Percentiles rank a stretch among this genome's conserved stretches.
These are phyloP conservation scores for Pestalotiopsis sp. DNA, from an alignment of 2,329 filamentous ascomycete species.

Conservation along the genomic window DNA sequence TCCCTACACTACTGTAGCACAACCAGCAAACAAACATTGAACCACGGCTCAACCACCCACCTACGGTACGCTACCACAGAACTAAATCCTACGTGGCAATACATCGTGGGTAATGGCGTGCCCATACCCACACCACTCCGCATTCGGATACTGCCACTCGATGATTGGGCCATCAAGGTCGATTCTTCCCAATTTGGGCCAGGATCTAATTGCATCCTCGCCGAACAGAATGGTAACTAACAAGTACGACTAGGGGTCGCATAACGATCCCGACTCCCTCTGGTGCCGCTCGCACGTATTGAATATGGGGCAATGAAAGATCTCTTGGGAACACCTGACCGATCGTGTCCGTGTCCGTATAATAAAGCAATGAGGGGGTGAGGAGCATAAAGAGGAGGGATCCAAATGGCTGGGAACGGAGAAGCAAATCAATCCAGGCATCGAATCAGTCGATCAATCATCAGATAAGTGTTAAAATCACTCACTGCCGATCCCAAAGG, in stretches of 20 bases:
- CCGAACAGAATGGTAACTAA: background rate
- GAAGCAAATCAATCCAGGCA: background rate
- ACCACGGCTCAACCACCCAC: too few relatives aligned
- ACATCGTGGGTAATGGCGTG: background rate
- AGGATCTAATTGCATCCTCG: background rate
- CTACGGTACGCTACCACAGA: background rate
- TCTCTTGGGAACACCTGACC: background rate
- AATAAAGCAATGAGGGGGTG: background rate
- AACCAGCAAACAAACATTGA: too few relatives aligned
- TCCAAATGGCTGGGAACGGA: background rate
- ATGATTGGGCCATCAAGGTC: background rate
- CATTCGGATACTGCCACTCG: background rate
- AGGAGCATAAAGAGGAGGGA: background rate
- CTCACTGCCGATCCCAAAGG: background rate
- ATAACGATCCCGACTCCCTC: background rate
- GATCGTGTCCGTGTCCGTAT: background rate
- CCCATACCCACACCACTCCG: background rate
- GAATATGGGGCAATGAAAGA: background rate
- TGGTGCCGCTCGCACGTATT: background rate
- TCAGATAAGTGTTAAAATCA: background rate
- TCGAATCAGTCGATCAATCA: background rate
- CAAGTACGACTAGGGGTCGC: background rate
- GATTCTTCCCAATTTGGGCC: background rate
- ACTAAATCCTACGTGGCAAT: background rate
- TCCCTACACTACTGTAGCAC: background rate